Evolutionary conservation across 495 filamentous ascomycete genomes (phyloP).

Genomic region (Podospora conica): DNA sequence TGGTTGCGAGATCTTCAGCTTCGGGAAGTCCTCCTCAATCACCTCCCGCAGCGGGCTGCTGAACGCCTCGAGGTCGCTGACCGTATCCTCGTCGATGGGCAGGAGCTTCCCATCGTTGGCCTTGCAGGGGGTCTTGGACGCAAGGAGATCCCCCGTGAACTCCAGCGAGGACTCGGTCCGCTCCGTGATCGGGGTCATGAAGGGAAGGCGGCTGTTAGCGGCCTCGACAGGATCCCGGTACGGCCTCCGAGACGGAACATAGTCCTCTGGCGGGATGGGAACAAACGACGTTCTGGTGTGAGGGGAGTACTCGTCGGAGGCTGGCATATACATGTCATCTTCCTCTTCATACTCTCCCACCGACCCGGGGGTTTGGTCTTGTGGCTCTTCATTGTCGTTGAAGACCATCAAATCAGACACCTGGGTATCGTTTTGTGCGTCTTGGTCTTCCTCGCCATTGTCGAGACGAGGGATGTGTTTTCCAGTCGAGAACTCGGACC

Average conservation of each 20-base stretch:
- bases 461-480: conserved; percentile 57
- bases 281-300: conserved; percentile 45
- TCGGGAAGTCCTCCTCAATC: conserved; percentile 35
- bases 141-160: conserved; percentile 49
- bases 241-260: conserved; percentile 63
- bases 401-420: conserved; percentile 31
- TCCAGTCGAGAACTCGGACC: conserved; percentile 76
- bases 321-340: conserved; percentile 24
- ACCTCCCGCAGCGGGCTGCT: conserved; percentile 68
- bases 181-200: conserved; percentile 98
- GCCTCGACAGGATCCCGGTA: conserved; percentile 70
- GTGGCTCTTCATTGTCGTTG: conserved; percentile 13
- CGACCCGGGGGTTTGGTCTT: conserved; percentile 9
- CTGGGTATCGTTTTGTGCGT: conserved; percentile 21
- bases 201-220: conserved; percentile 83
- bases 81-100: conserved; percentile 31
- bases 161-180: conserved; percentile 82
- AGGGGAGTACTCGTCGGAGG: conserved; percentile 28
- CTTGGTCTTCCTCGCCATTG: conserved; percentile 18
- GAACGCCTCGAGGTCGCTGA: conserved; percentile 44
- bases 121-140: conserved; percentile 66
- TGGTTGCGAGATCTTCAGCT: conserved; percentile 42
- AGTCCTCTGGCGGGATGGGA: conserved; percentile 79
- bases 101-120: conserved; percentile 17
- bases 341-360: conserved; percentile 33